These are phyloP conservation scores for Westerdykella sp. DNA, from an alignment of 2,329 filamentous ascomycete genomes.

Conservation along the genomic window DNA sequence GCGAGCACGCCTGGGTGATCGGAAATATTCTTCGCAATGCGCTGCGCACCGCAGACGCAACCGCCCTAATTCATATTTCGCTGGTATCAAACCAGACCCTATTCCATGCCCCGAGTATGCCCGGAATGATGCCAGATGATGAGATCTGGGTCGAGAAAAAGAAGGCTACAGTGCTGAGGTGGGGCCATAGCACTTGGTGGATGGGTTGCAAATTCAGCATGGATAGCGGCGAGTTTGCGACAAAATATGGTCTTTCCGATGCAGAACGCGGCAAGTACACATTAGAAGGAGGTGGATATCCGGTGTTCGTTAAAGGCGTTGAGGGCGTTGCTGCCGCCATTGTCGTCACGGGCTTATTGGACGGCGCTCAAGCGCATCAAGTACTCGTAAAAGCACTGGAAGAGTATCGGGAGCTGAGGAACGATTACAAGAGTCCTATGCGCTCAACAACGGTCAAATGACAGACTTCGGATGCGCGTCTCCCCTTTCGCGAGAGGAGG, in stretches of 20 bases:
- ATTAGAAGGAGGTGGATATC: constrained; percentile 71
- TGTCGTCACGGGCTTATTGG: constrained; percentile 63
- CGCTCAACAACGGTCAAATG: constrained; percentile 30
- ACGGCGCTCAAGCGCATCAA: constrained; percentile 71
- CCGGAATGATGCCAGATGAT: constrained; percentile 65
- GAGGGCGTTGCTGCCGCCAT: constrained; percentile 71
- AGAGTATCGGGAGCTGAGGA: constrained; percentile 42
- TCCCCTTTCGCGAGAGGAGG: background rate
- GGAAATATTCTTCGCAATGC: constrained; percentile 59
- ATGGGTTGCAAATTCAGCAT: constrained; percentile 58
- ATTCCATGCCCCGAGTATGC: constrained; percentile 63
- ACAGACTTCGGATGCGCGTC: constrained; percentile 6
- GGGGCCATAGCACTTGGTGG: constrained; percentile 63
- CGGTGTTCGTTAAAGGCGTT: constrained; percentile 64
- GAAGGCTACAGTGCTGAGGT: constrained; percentile 64
- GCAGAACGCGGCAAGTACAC: constrained; percentile 57
- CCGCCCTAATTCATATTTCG: constrained; percentile 59
- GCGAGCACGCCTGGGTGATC: constrained; percentile 58
- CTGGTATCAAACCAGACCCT: constrained; percentile 58
- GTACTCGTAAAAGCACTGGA: constrained; percentile 65
- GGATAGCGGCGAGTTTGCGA: constrained; percentile 55
- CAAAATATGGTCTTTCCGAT: constrained; percentile 55
- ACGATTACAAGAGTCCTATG: constrained; percentile 32
- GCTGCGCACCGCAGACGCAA: constrained; percentile 50
- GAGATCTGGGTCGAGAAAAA: constrained; percentile 60